phyloP scores from a whole-genome alignment of 495 filamentous ascomycete species.

The Choiromyces venosus region DNA sequence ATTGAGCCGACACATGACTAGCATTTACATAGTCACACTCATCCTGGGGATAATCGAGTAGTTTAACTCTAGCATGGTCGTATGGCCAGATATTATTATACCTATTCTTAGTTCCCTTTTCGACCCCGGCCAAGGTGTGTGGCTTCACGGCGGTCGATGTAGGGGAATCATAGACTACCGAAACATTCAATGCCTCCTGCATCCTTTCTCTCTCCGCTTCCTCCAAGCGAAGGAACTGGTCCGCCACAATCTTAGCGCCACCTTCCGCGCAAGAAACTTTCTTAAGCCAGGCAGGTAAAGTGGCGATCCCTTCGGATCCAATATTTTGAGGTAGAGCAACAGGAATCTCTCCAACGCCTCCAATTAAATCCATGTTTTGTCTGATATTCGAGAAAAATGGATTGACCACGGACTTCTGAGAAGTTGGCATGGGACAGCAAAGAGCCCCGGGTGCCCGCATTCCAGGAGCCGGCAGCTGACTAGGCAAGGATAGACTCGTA shows the following conservation, averaged over 20 bases:
- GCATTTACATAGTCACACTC: constrained; percentile 95
- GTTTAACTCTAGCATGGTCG: constrained; percentile 81
- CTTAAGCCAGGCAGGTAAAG: constrained; percentile 71
- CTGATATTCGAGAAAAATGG: constrained; percentile 95
- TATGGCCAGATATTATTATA: constrained; percentile 98
- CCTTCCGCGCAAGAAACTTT: constrained; percentile 60
- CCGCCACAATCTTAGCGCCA: constrained; percentile 71
- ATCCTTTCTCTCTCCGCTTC: constrained; percentile 80
- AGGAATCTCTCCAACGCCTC: constrained; percentile 85
- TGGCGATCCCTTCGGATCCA: constrained; percentile 44
- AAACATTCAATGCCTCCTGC: constrained; percentile 72
- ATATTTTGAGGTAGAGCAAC: constrained; percentile 62
- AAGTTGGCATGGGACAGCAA: constrained; percentile 66
- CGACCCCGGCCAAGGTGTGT: constrained; percentile 71
- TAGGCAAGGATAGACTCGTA: constrained; percentile 48
- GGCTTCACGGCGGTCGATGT: constrained; percentile 33
- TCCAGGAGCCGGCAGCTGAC: constrained; percentile 54
- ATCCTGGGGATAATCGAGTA: constrained; percentile 63
- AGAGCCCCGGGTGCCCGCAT: constrained; percentile 69
- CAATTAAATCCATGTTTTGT: constrained; percentile 93
- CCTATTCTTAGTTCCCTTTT: constrained; percentile 88
- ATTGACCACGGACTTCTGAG: constrained; percentile 60
- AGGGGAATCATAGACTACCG: constrained; percentile 41
- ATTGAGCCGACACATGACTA: constrained; percentile 69
- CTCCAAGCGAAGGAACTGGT: constrained; percentile 79